Base-by-base conservation (phyloP, 345 rosid species). In the Gossypium herbaceum region DNA sequence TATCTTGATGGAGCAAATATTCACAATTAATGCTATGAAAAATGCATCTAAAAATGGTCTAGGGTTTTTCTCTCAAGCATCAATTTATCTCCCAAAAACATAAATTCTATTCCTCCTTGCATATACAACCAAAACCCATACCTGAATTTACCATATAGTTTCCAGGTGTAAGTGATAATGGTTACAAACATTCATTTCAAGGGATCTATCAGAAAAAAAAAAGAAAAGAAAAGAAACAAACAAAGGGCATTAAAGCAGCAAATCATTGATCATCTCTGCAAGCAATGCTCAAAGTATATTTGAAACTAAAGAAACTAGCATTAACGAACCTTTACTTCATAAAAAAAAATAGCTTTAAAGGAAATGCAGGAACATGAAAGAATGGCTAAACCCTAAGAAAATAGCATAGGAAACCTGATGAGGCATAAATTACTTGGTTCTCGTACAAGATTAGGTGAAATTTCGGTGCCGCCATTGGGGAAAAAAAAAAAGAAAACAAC, bases 391-490 rank as follows among this genome's bases (percentile, higher is more conserved):
- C n/a, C 66, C 1, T 27, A 60, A 39, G 39, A 29, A 29, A 29
- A 29, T 29, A 29, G 39, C 39, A 29, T 29, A 29, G 39, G 39
- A 29, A 29, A 29, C 1, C 39, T 29, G 39, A 29, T 29, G 5
- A 29, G 6, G 39, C 39, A 29, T 29, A 29, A 29, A 29, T 29
- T 29, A 3, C 39, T 29, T 29, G 39, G 39, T 29, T 29, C 39
- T 29, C 39, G 6, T 29, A 29, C 39, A 29, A 29, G 24, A 64
- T 39, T 64, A 39, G 68, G 48, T 64, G 22, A 64, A 41, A 17
- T 64, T 39, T 64, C 41, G 68, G 68, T 64, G 50, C 68, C 68
- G 68, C 48, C 68, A 17, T 64, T 64, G 41, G 41, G 41, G 39
- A 7, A 5, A 34, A 34, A 34, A 27, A 29, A 34, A 34, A 34